A percentile compares a stretch with the other conserved stretches of the same genome.
Conservation (phyloP, 352 stramenopile species). For the Vaucheria bursata region DNA sequence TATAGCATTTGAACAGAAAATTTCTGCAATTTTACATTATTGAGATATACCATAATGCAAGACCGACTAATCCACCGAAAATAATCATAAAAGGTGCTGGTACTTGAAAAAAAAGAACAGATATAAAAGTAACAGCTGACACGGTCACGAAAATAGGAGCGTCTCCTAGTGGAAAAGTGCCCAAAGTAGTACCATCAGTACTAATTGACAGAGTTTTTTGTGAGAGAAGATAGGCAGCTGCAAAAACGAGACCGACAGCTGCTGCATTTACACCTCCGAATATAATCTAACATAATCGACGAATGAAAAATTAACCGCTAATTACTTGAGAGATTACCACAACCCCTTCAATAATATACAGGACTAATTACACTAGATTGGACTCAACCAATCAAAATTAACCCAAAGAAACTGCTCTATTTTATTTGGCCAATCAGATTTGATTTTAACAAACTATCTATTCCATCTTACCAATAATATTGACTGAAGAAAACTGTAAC, state of each 20-base stretch:
- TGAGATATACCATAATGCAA: not conserved
- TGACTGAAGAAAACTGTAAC: too few relatives aligned
- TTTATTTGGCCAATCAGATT: too few relatives aligned
- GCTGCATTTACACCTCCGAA: not conserved
- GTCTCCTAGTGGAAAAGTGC: not conserved
- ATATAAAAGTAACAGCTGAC: conserved; percentile 57
- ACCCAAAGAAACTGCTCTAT: too few relatives aligned
- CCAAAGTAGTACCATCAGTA: conserved; percentile 37
- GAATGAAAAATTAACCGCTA: too few relatives aligned
- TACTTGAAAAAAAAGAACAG: conserved; percentile 45
- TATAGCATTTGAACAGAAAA: too few relatives aligned
- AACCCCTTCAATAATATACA: too few relatives aligned
- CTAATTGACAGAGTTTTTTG: conserved; percentile 59
- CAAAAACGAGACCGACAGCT: conserved; percentile 12
- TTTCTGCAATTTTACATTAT: too few relatives aligned
- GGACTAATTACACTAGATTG: too few relatives aligned
- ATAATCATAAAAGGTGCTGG: conserved; percentile 1
- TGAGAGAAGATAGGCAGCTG: conserved; percentile 47
- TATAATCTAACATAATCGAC: not conserved
- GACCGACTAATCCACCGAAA: not conserved
- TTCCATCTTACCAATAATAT: too few relatives aligned
- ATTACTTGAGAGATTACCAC: too few relatives aligned
- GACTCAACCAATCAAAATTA: too few relatives aligned
- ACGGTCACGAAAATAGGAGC: conserved; percentile 30
- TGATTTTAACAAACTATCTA: too few relatives aligned